A percentile compares a stretch with the other conserved stretches of the same genome.
phyloP scores from a whole-genome alignment of 768 basidiomycete genomes.

The Mycena pura region DNA sequence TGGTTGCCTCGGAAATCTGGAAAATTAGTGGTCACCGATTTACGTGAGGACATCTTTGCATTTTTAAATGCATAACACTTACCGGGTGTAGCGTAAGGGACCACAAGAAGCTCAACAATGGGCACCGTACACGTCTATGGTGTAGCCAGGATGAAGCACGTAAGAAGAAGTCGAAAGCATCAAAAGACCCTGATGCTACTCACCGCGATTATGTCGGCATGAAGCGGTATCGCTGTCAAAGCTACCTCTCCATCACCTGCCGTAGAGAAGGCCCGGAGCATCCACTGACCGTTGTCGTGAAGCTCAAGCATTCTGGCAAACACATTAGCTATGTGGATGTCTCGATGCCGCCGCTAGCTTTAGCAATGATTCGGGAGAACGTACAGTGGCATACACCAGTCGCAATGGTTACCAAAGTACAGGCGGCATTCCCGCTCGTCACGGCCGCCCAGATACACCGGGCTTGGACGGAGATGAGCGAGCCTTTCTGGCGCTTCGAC shows the following conservation, averaged over 20 bases:
- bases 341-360: conserved; percentile 29
- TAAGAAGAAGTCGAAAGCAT: conserved; percentile 30
- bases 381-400: conserved; percentile 33
- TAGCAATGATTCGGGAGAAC: conserved; percentile 31
- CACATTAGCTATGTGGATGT: conserved; percentile 33
- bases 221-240: conserved; percentile 32
- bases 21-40: conserved; percentile 33
- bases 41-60: conserved; percentile 26
- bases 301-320: conserved; percentile 22
- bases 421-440: conserved; percentile 36
- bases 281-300: not conserved
- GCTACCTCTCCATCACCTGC: conserved; percentile 28
- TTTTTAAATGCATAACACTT: conserved; percentile 6
- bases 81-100: conserved; percentile 30
- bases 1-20: conserved; percentile 32
- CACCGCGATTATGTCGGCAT: conserved; percentile 36
- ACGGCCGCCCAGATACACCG: conserved; percentile 32
- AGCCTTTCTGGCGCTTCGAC: conserved; percentile 30
- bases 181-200: conserved; percentile 24
- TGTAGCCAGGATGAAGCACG: conserved; percentile 36
- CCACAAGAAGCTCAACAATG: conserved; percentile 20
- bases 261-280: not conserved
- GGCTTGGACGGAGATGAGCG: conserved; percentile 36
- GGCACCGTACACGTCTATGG: conserved; percentile 31
- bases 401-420: conserved; percentile 39